These are phyloP conservation scores for Podospora tetraspora DNA, from an alignment of 495 filamentous ascomycete species.

Conservation along the genomic window DNA sequence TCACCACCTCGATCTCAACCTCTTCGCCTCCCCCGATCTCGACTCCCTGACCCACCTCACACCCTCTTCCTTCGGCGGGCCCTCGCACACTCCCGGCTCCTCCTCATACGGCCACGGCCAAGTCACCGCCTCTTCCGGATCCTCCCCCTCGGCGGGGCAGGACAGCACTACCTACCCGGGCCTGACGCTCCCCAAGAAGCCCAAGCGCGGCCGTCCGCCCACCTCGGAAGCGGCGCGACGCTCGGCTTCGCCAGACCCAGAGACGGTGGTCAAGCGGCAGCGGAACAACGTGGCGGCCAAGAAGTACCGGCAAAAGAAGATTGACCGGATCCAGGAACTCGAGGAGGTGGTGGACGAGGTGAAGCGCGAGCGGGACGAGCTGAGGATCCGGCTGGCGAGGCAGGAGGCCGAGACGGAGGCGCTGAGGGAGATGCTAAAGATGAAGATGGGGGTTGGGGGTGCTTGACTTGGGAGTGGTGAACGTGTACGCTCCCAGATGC, in stretches of 20 bases:
- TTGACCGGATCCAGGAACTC: conserved; percentile 60
- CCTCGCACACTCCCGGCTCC: background rate
- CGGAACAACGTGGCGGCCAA: conserved; percentile 66
- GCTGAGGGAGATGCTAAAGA: conserved; percentile 40
- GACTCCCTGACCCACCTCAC: background rate
- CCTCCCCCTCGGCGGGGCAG: background rate
- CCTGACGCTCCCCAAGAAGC: conserved; percentile 1
- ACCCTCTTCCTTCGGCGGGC: background rate
- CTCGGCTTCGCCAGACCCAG: conserved; percentile 8
- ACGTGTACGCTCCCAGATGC: conserved; percentile 2
- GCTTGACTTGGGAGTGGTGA: conserved; percentile 14
- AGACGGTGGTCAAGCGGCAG: conserved; percentile 47
- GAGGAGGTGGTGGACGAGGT: conserved; percentile 56
- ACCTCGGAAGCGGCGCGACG: conserved; percentile 1
- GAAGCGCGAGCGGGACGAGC: conserved; percentile 57
- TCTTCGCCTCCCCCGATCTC: background rate
- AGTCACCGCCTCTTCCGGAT: background rate
- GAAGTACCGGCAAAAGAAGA: conserved; percentile 64
- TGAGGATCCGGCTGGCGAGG: conserved; percentile 57
- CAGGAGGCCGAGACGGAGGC: conserved; percentile 56
- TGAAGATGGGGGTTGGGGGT: conserved; percentile 23
- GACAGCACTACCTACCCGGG: background rate
- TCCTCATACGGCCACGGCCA: background rate
- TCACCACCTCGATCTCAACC: background rate
- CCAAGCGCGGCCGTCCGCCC: conserved; percentile 16